A percentile compares a stretch with the other conserved stretches of the same genome.
Evolutionary conservation across 345 rosid species (phyloP).

Genomic region (Gossypium thurberi): DNA sequence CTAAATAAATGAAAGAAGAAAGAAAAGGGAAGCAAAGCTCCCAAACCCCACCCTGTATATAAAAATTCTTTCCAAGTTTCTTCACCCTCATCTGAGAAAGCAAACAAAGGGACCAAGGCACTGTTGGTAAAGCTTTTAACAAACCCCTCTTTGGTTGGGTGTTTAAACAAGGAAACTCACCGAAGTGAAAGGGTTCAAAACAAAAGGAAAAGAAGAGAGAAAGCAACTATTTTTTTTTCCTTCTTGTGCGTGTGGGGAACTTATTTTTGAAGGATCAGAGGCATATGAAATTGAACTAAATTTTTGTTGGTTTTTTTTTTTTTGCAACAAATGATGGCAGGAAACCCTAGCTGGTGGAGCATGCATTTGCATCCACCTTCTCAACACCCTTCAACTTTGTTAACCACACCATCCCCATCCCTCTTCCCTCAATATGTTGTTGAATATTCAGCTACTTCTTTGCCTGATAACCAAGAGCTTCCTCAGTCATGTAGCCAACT

Average conservation of each 20-base stretch:
- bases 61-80: constrained; percentile 31
- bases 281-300: constrained; percentile 3
- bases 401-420: constrained; percentile 24
- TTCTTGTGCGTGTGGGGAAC: constrained; percentile 6
- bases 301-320: not conserved
- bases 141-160: constrained; percentile 41
- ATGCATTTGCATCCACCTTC: constrained; percentile 52
- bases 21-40: constrained; percentile 26
- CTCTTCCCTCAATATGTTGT: constrained; percentile 30
- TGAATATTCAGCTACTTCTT: constrained; percentile 39
- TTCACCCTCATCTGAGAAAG: constrained; percentile 43
- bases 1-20: constrained; percentile 23
- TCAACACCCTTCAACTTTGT: constrained; percentile 32
- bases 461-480: constrained; percentile 34
- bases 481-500: constrained; percentile 62
- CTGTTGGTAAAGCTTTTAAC: constrained; percentile 20
- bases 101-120: constrained; percentile 16
- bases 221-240: not conserved
- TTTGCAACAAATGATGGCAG: constrained; percentile 48
- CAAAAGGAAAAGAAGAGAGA: constrained; percentile 21
- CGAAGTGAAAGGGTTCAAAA: constrained; percentile 27
- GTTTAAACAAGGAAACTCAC: constrained; percentile 36
- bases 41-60: constrained; percentile 33
- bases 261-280: constrained; percentile 4
- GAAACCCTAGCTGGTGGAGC: constrained; percentile 73